These are phyloP conservation scores for Graphium sp. DNA, from an alignment of 2,329 filamentous ascomycete genomes.

Conservation along the genomic window DNA sequence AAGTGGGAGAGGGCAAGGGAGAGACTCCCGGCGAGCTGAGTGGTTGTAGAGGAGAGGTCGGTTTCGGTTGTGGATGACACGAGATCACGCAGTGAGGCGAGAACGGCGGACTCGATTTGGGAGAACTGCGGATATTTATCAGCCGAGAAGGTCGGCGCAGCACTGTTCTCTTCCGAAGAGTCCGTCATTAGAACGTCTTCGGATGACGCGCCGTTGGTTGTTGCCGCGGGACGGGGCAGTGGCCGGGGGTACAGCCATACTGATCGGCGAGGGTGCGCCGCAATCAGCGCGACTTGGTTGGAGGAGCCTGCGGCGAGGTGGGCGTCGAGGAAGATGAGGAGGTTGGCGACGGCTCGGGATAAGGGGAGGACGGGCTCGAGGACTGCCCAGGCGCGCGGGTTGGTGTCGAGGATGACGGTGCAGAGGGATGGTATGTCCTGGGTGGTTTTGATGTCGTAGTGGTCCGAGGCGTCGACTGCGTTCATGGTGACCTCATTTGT, in stretches of 20 bases:
- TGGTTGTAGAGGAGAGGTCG: conserved; percentile 59
- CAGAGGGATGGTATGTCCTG: conserved; percentile 63
- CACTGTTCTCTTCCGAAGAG: conserved; percentile 14
- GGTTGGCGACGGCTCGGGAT: conserved; percentile 67
- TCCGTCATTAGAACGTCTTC: conserved; percentile 43
- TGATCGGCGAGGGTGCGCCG: conserved; percentile 73
- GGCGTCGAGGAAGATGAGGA: conserved; percentile 92
- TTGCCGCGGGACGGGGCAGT: conserved; percentile 12
- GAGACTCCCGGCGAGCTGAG: conserved; percentile 78
- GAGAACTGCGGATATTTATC: conserved; percentile 94
- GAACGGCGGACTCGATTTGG: conserved; percentile 66
- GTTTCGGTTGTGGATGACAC: conserved; percentile 48
- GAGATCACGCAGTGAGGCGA: conserved; percentile 57
- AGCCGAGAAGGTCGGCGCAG: conserved; percentile 27
- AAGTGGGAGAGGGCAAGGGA: conserved; percentile 82
- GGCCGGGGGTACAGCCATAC: conserved; percentile 70
- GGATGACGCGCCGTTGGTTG: conserved; percentile 13
- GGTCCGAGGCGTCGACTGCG: conserved; percentile 38
- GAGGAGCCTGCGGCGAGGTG: conserved; percentile 88
- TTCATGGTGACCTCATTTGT: conserved; percentile 17
- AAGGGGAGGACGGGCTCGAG: conserved; percentile 61
- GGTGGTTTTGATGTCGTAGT: conserved; percentile 37
- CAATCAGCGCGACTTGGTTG: conserved; percentile 84
- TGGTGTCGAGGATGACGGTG: conserved; percentile 86
- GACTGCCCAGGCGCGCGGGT: conserved; percentile 83